Evolutionary conservation across 2,329 filamentous ascomycete species (phyloP), one percentile per base, ranked within the genome.

Genomic region (Cryphonectria naterciae): DNA sequence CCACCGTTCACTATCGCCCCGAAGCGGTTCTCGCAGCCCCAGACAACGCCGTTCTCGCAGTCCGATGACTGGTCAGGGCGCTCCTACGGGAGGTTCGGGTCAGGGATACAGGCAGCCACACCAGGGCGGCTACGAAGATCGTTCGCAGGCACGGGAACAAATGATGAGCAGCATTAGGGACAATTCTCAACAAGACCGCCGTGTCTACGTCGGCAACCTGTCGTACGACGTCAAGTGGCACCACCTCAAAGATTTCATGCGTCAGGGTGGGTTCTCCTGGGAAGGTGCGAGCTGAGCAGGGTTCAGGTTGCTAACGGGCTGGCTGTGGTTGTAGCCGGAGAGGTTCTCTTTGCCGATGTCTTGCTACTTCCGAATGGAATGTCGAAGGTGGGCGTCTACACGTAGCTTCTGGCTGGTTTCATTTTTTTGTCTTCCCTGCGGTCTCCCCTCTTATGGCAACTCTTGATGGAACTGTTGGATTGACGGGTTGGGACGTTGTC

Each of bases 151-250:
- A 78, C 95, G 96, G 83, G 94, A 97, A 83, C 92, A 94, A 81
- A 98, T 97, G 94, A 97, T 98, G 93, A 92, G 91, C 83, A 94
- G 90, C 80, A 92, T 98, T 77, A 92, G 94, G 80, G 96, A 98
- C 80, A 92, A 93, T 62, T 98, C 96, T 73, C 96, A 98, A 82
- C 96, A 99, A 85, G 96, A 99, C 87, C 95, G 96, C 80, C 95
- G 96, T 76, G 96, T 99, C 89, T 99, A 99, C 82, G 96, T 99
- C 81, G 96, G 96, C 83, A 99, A 99, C 82, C 88, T 99, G 77
- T 96, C 95, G 65, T 99, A 99, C 86, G 96, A 99, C 87, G 96
- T 99, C 82, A 99, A 99, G 87, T 99, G 96, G 96, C 95, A 98
- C 86, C 96, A 98, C 80, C 90, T 99, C 74, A 99, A 99, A 87